These are phyloP conservation scores for Colletotrichum incanum DNA, from an alignment of 2,329 filamentous ascomycete genomes.

Conservation along the genomic window DNA sequence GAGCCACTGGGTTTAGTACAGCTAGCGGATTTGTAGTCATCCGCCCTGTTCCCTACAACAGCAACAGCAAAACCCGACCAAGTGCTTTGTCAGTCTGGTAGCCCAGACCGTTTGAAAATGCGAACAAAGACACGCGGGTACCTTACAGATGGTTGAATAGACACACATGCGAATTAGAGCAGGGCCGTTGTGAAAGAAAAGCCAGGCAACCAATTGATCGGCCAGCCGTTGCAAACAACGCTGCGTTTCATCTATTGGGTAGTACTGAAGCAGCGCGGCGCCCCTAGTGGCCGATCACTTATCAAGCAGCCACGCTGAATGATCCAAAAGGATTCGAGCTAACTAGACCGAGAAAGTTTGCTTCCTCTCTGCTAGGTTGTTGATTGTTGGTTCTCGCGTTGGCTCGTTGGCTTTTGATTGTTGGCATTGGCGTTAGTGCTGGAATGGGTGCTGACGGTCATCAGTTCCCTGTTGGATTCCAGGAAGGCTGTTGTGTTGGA, in stretches of 20 bases:
- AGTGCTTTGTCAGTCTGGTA: not conserved
- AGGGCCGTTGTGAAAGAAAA: conserved; percentile 28
- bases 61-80: not conserved
- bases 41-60: not conserved
- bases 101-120: conserved; percentile 8
- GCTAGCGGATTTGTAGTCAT: not conserved
- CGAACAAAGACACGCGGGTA: conserved; percentile 27
- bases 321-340: conserved; percentile 6
- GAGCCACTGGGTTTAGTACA: conserved; percentile 1
- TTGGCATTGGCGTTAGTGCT: conserved; percentile 4
- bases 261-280: conserved; percentile 31
- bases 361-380: not conserved
- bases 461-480: not conserved
- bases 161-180: conserved; percentile 4
- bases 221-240: conserved; percentile 30
- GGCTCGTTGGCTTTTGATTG: conserved; percentile 12
- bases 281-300: conserved; percentile 24
- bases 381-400: conserved; percentile 6
- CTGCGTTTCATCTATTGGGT: conserved; percentile 27
- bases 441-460: not conserved
- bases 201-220: not conserved
- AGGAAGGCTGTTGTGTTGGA: not conserved
- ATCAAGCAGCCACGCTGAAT: conserved; percentile 13
- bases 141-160: conserved; percentile 5
- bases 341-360: conserved; percentile 16